Evolutionary conservation across 257 asterid genomes (phyloP).

Genomic region (Asclepias syriaca): DNA sequence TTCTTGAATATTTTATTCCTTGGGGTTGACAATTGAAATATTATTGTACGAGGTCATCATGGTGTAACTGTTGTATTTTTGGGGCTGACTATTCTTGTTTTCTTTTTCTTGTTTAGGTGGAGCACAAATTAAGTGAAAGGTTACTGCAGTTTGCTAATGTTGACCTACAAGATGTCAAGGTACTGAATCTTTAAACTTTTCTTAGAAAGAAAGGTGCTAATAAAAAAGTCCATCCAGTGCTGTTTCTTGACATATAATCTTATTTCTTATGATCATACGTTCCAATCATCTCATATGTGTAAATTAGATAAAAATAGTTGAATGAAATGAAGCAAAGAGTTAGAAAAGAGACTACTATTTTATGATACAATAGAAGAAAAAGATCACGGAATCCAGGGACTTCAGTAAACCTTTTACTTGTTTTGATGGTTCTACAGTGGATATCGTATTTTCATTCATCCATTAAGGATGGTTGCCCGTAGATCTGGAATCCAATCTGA

Average conservation of each 20-base stretch:
- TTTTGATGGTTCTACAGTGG: background rate
- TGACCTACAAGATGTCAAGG: slow-evolving; percentile 93
- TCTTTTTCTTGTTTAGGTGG: slow-evolving; percentile 45
- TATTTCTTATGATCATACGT: background rate
- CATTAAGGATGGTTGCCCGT: background rate
- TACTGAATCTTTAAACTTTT: slow-evolving; percentile 24
- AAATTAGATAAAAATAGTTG: background rate
- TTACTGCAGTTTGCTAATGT: slow-evolving; percentile 58
- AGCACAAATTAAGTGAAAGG: slow-evolving; percentile 57
- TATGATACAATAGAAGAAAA: background rate
- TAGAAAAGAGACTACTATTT: background rate
- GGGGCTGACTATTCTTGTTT: background rate
- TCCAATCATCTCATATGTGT: background rate
- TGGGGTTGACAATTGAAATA: background rate
- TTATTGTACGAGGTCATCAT: background rate
- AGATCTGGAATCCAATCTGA: background rate
- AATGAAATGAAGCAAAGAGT: background rate
- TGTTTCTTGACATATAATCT: background rate
- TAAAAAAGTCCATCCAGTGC: background rate
- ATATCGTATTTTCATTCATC: background rate
- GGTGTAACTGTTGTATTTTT: background rate
- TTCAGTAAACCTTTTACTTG: background rate
- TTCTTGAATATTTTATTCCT: background rate
- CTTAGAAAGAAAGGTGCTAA: background rate
- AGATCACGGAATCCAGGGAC: background rate